A percentile compares a stretch with the other conserved stretches of the same genome.
Evolutionary conservation across 2,329 filamentous ascomycete species (phyloP).

Genomic region (Cladophialophora psammophila): DNA sequence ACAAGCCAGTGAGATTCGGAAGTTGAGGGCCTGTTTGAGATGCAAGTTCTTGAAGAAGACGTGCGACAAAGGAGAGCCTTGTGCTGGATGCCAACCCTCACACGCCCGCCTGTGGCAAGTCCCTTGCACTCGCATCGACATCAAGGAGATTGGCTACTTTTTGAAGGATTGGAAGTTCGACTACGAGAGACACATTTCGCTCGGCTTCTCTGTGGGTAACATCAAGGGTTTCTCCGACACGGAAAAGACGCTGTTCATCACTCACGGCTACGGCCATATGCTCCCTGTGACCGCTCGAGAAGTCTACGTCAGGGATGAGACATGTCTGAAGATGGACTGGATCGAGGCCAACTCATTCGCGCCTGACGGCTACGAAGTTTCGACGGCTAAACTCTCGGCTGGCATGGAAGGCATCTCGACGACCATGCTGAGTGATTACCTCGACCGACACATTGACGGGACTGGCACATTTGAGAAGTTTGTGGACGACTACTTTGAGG

Average conservation of each 20-base stretch:
- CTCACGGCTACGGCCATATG: slow-evolving; percentile 92
- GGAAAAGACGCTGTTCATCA: slow-evolving; percentile 82
- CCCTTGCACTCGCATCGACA: slow-evolving; percentile 95
- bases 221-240: slow-evolving; percentile 80
- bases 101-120: slow-evolving; percentile 97
- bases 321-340: slow-evolving; percentile 94
- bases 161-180: slow-evolving; percentile 99
- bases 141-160: slow-evolving; percentile 98
- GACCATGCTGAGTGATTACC: slow-evolving; percentile 83
- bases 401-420: slow-evolving; percentile 86
- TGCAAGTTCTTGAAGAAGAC: slow-evolving; percentile 99
- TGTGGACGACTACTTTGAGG: slow-evolving; percentile 94
- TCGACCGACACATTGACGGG: slow-evolving; percentile 92
- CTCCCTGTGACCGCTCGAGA: slow-evolving; percentile 92
- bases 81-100: slow-evolving; percentile 91
- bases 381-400: slow-evolving; percentile 86
- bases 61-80: slow-evolving; percentile 96
- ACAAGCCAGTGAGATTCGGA: slow-evolving; percentile 95
- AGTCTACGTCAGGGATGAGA: slow-evolving; percentile 89
- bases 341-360: slow-evolving; percentile 76
- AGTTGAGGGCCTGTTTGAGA: slow-evolving; percentile 88
- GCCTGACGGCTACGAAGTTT: slow-evolving; percentile 81
- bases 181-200: slow-evolving; percentile 86
- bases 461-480: slow-evolving; percentile 91
- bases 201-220: slow-evolving; percentile 89